Conservation (phyloP, 1,139 yeast genomes). For the Meyerozyma guilliermondii region DNA sequence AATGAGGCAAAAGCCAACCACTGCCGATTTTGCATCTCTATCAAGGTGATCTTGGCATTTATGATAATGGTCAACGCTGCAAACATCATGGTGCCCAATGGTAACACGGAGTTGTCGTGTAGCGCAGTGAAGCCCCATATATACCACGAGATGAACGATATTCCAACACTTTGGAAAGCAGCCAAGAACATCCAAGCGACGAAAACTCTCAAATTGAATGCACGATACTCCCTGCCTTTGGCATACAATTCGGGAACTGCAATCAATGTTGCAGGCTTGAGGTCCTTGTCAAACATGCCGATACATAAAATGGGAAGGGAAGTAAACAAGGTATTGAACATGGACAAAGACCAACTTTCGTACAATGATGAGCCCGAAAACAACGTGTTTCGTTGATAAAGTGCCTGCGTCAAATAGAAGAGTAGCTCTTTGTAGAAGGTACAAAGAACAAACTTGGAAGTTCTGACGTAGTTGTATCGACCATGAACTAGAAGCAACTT, state of each 20-base stretch:
- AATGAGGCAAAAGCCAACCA: conserved; percentile 68
- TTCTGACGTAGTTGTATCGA: conserved; percentile 86
- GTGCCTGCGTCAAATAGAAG: conserved; percentile 83
- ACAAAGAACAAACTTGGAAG: conserved; percentile 85
- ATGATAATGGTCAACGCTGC: conserved; percentile 69
- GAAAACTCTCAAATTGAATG: conserved; percentile 68
- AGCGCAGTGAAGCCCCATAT: conserved; percentile 67
- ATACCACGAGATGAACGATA: conserved; percentile 62
- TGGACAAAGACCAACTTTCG: conserved; percentile 94
- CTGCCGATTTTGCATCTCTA: conserved; percentile 81
- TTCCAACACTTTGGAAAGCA: conserved; percentile 64
- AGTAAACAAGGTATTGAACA: conserved; percentile 95
- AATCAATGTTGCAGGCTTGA: conserved; percentile 78
- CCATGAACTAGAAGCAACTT: conserved; percentile 91
- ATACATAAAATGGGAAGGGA: conserved; percentile 86
- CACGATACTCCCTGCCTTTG: conserved; percentile 70
- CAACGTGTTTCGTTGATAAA: conserved; percentile 80
- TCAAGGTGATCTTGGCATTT: conserved; percentile 69
- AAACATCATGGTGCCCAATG: conserved; percentile 72
- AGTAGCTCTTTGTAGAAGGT: conserved; percentile 92
- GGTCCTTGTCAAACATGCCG: conserved; percentile 94
- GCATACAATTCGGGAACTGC: conserved; percentile 90
- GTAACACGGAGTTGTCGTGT: conserved; percentile 71
- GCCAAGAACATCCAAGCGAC: conserved; percentile 78
- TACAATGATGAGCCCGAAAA: conserved; percentile 92